A percentile compares a stretch with the other conserved stretches of the same genome.
phyloP scores from a whole-genome alignment of 2,329 filamentous ascomycete species.

The Fusarium proliferatum region DNA sequence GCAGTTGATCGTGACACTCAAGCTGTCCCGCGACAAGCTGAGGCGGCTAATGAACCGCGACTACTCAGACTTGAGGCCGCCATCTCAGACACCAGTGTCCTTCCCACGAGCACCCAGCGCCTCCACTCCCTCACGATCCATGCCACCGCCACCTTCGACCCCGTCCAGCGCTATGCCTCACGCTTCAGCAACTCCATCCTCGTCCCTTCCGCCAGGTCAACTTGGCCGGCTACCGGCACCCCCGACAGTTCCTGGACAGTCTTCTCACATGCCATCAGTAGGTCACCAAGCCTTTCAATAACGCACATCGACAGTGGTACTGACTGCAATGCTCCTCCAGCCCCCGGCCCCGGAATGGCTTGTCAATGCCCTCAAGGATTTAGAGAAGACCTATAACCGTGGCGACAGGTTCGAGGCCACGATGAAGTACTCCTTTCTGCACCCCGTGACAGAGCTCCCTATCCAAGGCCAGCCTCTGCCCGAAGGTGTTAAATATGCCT shows the following conservation, averaged over 20 bases:
- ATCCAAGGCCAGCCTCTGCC: conserved; percentile 68
- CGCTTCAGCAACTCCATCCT: conserved; percentile 49
- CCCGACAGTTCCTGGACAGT: conserved; percentile 67
- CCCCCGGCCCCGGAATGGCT: conserved; percentile 92
- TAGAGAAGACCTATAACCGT: conserved; percentile 78
- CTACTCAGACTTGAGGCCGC: conserved; percentile 53
- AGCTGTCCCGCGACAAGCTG: conserved; percentile 77
- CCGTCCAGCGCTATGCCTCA: conserved; percentile 53
- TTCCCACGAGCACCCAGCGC: conserved; percentile 48
- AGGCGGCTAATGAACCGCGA: conserved; percentile 71
- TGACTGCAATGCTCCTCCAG: conserved; percentile 58
- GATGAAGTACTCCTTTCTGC: conserved; percentile 90
- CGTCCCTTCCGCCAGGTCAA: conserved; percentile 61
- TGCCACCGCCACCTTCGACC: conserved; percentile 54
- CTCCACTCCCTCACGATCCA: conserved; percentile 47
- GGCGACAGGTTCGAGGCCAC: conserved; percentile 84
- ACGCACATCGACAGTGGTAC: conserved; percentile 13
- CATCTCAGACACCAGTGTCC: conserved; percentile 51
- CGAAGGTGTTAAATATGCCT: conserved; percentile 79
- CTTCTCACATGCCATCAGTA: conserved; percentile 67
- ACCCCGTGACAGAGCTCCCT: conserved; percentile 75
- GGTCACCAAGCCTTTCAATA: conserved; percentile 50
- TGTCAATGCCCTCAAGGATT: conserved; percentile 73
- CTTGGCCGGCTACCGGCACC: conserved; percentile 76
- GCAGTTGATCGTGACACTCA: conserved; percentile 79